These are phyloP conservation scores for Candida tetrigidarum DNA, from an alignment of 1,139 yeast species.

Conservation along the genomic window DNA sequence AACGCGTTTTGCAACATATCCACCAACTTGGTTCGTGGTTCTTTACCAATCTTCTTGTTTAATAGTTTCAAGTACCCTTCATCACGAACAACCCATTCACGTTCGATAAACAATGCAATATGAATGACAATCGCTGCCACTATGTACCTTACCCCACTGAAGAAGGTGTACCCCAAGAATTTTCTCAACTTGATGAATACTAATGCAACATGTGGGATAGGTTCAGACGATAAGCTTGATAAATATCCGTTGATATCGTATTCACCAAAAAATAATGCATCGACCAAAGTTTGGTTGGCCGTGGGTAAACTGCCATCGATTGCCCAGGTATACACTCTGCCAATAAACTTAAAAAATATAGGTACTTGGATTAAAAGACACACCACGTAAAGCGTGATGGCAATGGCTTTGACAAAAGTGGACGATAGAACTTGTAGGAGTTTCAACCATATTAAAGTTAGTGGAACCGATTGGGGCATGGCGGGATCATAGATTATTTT, in stretches of 20 bases:
- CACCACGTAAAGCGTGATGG: slow-evolving; percentile 37
- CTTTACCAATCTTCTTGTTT: slow-evolving; percentile 59
- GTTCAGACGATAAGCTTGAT: slow-evolving; percentile 1
- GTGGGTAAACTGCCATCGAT: slow-evolving; percentile 55
- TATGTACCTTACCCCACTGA: slow-evolving; percentile 45
- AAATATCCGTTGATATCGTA: slow-evolving; percentile 21
- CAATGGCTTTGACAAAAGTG: slow-evolving; percentile 27
- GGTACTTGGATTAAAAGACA: slow-evolving; percentile 60
- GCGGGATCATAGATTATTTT: slow-evolving; percentile 69
- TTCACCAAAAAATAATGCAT: slow-evolving; percentile 56
- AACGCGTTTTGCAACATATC: slow-evolving; percentile 41
- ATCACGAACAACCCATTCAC: slow-evolving; percentile 75
- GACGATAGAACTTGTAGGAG: slow-evolving; percentile 32
- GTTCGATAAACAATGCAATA: slow-evolving; percentile 57
- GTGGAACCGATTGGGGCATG: slow-evolving; percentile 72
- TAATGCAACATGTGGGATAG: slow-evolving; percentile 13
- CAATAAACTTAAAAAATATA: slow-evolving; percentile 55
- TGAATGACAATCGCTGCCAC: slow-evolving; percentile 44
- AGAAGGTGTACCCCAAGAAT: slow-evolving; percentile 40
- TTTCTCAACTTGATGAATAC: slow-evolving; percentile 20
- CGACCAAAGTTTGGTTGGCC: slow-evolving; percentile 33
- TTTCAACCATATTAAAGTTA: slow-evolving; percentile 45
- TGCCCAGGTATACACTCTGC: slow-evolving; percentile 56
- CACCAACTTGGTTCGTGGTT: slow-evolving; percentile 47
- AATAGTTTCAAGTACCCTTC: slow-evolving; percentile 65